Percentiles rank a stretch among this genome's conserved stretches.
phyloP scores from a whole-genome alignment of 108 stramenopile genomes.

The Cyclotella atomus region DNA sequence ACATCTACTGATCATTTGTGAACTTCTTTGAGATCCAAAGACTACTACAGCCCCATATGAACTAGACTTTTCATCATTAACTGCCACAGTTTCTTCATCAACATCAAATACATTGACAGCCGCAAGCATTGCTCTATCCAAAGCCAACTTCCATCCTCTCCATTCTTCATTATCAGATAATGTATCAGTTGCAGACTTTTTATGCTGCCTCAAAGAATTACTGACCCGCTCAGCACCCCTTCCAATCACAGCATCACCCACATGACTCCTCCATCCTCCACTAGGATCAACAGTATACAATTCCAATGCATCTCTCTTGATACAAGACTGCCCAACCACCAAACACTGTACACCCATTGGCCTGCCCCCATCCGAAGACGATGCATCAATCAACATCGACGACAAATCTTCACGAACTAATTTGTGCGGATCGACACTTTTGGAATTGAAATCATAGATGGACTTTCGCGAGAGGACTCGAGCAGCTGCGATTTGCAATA shows the following conservation, averaged over 20 bases:
- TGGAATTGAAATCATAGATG: constrained; percentile 30
- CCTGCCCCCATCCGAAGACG: constrained; percentile 35
- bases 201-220: neutral
- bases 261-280: constrained; percentile 46
- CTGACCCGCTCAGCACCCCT: constrained; percentile 42
- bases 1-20: constrained; percentile 25
- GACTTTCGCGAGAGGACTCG: constrained; percentile 37
- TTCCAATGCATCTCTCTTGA: constrained; percentile 25
- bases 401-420: constrained; percentile 50
- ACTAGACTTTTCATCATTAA: neutral
- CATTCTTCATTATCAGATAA: neutral
- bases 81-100: neutral
- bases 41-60: constrained; percentile 31
- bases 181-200: neutral
- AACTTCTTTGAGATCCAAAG: constrained; percentile 8
- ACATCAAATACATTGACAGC: constrained; percentile 39
- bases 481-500: too few relatives aligned
- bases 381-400: constrained; percentile 31
- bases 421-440: constrained; percentile 49
- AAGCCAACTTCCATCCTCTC: constrained; percentile 44
- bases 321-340: constrained; percentile 42
- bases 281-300: constrained; percentile 55
- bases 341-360: constrained; percentile 47
- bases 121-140: constrained; percentile 48
- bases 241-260: constrained; percentile 44